A percentile compares a stretch with the other conserved stretches of the same genome.
phyloP scores from a whole-genome alignment of 768 basidiomycete genomes.

The Mycena indigotica region DNA sequence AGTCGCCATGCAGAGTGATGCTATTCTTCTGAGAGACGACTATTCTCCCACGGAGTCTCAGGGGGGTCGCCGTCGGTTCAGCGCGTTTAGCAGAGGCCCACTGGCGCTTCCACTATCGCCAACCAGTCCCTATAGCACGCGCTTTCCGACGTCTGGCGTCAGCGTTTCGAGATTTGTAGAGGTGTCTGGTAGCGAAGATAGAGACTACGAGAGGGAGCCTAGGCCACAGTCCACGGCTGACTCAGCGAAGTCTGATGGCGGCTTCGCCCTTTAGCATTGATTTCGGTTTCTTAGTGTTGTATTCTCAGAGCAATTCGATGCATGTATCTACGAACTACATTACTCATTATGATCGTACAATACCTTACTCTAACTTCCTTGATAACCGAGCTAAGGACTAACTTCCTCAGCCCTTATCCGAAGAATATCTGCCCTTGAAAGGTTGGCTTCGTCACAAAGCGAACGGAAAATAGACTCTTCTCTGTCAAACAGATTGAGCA shows the following conservation, averaged over 20 bases:
- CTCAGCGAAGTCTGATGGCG: not conserved
- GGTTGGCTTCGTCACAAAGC: constrained; percentile 66
- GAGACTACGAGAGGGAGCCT: not conserved
- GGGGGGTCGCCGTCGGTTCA: not conserved
- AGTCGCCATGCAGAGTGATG: not conserved
- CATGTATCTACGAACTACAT: too few species aligned
- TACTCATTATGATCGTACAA: not conserved
- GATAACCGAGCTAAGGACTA: not conserved
- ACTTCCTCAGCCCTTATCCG: constrained; percentile 41
- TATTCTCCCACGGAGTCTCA: not conserved
- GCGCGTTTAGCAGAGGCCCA: not conserved
- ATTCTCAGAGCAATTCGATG: too few species aligned
- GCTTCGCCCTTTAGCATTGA: not conserved
- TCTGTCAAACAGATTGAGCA: constrained; percentile 63
- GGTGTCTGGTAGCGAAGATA: not conserved
- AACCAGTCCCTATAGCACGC: not conserved
- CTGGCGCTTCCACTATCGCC: not conserved
- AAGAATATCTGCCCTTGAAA: constrained; percentile 58
- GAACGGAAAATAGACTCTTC: constrained; percentile 68
- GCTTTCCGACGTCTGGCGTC: not conserved
- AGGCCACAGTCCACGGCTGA: too few species aligned
- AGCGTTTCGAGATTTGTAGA: not conserved
- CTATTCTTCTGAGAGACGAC: not conserved
- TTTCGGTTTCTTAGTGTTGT: too few species aligned
- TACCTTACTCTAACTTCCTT: too few species aligned